A percentile compares a stretch with the other conserved stretches of the same genome.
These are phyloP conservation scores for Penicillium argentinense DNA, from an alignment of 495 filamentous ascomycete species.

Conservation along the genomic window DNA sequence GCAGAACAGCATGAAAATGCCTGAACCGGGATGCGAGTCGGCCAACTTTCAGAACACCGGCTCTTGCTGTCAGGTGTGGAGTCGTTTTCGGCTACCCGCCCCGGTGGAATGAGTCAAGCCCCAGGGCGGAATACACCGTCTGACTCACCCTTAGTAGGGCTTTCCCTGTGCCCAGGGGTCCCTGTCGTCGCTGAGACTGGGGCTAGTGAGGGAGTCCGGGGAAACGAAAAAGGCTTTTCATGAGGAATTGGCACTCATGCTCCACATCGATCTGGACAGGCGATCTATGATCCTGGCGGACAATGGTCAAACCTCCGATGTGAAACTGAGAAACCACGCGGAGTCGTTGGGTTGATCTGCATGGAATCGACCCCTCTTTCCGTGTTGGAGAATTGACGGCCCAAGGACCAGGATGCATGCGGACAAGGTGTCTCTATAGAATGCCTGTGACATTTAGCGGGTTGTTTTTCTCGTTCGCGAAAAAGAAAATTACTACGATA, in stretches of 20 bases:
- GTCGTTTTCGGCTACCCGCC: constrained; percentile 4
- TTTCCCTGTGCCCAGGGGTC: constrained; percentile 11
- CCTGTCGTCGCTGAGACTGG: constrained; percentile 1
- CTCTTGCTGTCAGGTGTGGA: constrained; percentile 9
- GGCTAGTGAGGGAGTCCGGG: not conserved
- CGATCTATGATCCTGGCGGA: not conserved
- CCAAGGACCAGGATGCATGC: constrained; percentile 14
- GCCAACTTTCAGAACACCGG: not conserved
- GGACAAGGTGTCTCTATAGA: constrained; percentile 2
- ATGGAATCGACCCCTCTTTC: constrained; percentile 6
- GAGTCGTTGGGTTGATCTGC: constrained; percentile 11
- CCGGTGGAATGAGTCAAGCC: constrained; percentile 11
- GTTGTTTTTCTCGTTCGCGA: not conserved
- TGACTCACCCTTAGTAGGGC: not conserved
- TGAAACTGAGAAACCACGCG: not conserved
- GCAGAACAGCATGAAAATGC: not conserved
- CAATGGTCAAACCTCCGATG: not conserved
- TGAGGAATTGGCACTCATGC: constrained; percentile 4
- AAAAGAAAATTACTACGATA: no score
- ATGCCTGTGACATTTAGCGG: not conserved
- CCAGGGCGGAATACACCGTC: constrained; percentile 6
- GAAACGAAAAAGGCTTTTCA: not conserved
- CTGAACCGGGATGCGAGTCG: not conserved
- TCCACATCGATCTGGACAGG: constrained; percentile 3
- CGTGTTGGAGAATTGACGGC: constrained; percentile 5